Evolutionary conservation across 2,329 filamentous ascomycete species (phyloP).

Genomic region (Verticillium nubilum): DNA sequence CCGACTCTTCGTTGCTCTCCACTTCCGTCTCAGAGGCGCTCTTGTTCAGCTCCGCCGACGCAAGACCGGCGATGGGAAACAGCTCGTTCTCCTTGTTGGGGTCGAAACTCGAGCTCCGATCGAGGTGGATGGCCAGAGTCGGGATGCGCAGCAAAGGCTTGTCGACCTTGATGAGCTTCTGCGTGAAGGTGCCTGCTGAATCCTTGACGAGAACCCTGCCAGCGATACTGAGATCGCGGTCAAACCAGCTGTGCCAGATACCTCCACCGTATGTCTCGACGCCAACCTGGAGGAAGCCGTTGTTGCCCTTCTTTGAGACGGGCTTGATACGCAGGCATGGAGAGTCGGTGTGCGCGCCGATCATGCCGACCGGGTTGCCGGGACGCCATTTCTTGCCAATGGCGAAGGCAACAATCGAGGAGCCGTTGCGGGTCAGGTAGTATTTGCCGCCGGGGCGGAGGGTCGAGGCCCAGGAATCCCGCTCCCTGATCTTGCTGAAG

Average conservation of each 20-base stretch:
- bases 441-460: constrained; percentile 89
- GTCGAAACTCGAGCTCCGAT: constrained; percentile 77
- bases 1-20: constrained; percentile 33
- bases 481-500: constrained; percentile 84
- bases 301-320: constrained; percentile 79
- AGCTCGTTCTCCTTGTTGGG: constrained; percentile 98
- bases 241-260: constrained; percentile 98
- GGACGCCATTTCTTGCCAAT: constrained; percentile 87
- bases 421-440: constrained; percentile 89
- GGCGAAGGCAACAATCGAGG: constrained; percentile 87
- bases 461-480: constrained; percentile 77
- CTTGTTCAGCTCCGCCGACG: constrained; percentile 82
- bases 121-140: constrained; percentile 88
- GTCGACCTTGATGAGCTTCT: constrained; percentile 85
- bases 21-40: constrained; percentile 39
- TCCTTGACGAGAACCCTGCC: constrained; percentile 80
- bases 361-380: constrained; percentile 85
- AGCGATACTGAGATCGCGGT: constrained; percentile 86
- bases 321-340: constrained; percentile 90
- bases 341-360: constrained; percentile 95
- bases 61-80: constrained; percentile 86
- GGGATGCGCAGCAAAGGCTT: constrained; percentile 88
- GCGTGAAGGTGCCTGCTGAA: constrained; percentile 66
- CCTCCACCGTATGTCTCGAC: constrained; percentile 97
- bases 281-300: constrained; percentile 88